Conservation (phyloP, 164 flowering plant genomes). For the Vitis riparia region DNA sequence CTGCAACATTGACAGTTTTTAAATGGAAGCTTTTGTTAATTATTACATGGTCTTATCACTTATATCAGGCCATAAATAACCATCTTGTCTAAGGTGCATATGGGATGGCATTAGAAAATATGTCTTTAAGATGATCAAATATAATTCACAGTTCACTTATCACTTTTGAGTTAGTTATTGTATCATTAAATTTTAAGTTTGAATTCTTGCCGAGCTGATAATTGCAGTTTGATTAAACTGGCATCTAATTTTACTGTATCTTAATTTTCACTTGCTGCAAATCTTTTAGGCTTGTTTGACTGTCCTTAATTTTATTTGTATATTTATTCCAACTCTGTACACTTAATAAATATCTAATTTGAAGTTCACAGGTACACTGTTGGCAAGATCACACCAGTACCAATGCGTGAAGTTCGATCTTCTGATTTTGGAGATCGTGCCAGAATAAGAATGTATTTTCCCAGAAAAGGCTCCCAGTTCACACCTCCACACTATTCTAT, state of each 20-base stretch:
- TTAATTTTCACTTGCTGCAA: not conserved
- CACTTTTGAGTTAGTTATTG: not conserved
- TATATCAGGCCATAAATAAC: too few species aligned
- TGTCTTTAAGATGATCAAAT: too few species aligned
- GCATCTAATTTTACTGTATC: not conserved
- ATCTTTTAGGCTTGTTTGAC: not conserved
- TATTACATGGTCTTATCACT: too few species aligned
- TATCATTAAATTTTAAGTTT: not conserved
- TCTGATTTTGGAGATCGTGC: constrained; percentile 95
- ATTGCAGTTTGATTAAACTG: not conserved
- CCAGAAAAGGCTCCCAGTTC: constrained; percentile 76
- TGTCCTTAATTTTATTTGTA: not conserved
- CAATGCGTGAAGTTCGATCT: constrained; percentile 84
- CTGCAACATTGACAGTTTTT: too few species aligned
- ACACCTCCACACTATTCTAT: constrained; percentile 88
- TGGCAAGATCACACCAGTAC: constrained; percentile 96
- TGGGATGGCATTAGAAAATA: too few species aligned
- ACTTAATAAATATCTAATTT: constrained; percentile 11
- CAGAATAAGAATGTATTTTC: constrained; percentile 87
- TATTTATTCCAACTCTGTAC: not conserved
- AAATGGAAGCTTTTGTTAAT: too few species aligned
- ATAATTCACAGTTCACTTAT: not conserved
- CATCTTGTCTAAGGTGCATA: too few species aligned
- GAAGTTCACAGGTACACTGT: constrained; percentile 81
- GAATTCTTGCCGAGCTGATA: not conserved